phyloP scores from a whole-genome alignment of 805 yeast species.

The Barnettozyma botsteinii region DNA sequence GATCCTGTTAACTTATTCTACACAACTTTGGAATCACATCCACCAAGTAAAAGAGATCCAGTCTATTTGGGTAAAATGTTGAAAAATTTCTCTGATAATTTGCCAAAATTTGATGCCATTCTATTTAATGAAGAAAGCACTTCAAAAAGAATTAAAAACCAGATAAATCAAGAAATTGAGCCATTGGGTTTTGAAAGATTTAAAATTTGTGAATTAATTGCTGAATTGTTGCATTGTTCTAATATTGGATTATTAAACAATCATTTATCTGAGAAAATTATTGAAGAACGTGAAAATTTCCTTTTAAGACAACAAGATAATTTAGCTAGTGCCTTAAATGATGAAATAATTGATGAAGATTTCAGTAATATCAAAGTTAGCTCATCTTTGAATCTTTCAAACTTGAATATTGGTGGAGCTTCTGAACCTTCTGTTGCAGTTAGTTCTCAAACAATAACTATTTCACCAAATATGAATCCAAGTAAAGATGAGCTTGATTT shows the following conservation, averaged over 20 bases:
- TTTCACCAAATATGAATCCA: conserved; percentile 22
- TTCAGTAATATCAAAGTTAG: background rate
- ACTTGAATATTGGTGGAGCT: conserved; percentile 24
- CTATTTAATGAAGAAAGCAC: conserved; percentile 16
- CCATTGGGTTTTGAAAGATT: conserved; percentile 92
- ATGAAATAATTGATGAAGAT: conserved; percentile 16
- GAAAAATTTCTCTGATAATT: conserved; percentile 58
- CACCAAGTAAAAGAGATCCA: conserved; percentile 88
- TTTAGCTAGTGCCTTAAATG: conserved; percentile 24
- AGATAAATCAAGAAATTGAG: conserved; percentile 54
- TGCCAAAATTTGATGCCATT: conserved; percentile 51
- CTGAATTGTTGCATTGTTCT: conserved; percentile 91
- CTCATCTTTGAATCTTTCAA: conserved; percentile 16
- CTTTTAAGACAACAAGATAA: conserved; percentile 33
- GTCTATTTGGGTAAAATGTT: conserved; percentile 83
- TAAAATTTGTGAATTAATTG: conserved; percentile 87
- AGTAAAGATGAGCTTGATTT: background rate
- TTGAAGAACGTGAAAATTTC: conserved; percentile 63
- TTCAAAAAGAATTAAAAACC: conserved; percentile 32
- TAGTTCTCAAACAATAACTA: conserved; percentile 21
- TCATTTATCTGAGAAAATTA: conserved; percentile 58
- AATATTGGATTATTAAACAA: conserved; percentile 91
- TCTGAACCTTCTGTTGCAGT: conserved; percentile 27
- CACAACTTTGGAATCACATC: conserved; percentile 71
- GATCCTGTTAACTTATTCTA: conserved; percentile 76